These are phyloP conservation scores for Verruconis gallopava DNA, from an alignment of 2,329 filamentous ascomycete species.

Conservation along the genomic window DNA sequence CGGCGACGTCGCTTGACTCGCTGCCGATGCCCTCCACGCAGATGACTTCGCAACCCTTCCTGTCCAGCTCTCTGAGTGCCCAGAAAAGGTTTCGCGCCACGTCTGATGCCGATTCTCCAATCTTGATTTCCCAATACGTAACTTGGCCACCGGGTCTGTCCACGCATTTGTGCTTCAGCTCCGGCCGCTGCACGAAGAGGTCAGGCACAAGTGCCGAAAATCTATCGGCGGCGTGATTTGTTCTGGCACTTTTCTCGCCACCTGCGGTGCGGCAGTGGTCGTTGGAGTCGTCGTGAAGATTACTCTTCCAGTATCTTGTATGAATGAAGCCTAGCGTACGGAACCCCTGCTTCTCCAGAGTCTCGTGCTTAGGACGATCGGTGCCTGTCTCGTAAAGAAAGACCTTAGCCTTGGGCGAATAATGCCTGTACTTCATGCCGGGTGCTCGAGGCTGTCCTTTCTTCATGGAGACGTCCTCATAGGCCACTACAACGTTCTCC, in stretches of 20 bases:
- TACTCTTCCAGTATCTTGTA: conserved; percentile 5
- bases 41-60: conserved; percentile 65
- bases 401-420: conserved; percentile 80
- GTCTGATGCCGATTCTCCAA: conserved; percentile 56
- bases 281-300: no score
- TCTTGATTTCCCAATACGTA: conserved; percentile 51
- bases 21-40: conserved; percentile 75
- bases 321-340: conserved; percentile 5
- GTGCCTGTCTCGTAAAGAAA: conserved; percentile 55
- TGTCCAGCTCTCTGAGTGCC: conserved; percentile 73
- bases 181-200: conserved; percentile 7
- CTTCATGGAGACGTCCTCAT: conserved; percentile 57
- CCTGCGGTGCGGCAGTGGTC: no score
- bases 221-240: neutral
- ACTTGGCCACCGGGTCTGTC: conserved; percentile 2
- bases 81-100: conserved; percentile 85
- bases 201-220: neutral
- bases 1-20: conserved; percentile 59
- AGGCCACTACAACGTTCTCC: conserved; percentile 64
- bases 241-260: neutral
- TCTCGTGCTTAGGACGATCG: neutral
- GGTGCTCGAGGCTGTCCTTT: conserved; percentile 57
- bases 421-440: conserved; percentile 99
- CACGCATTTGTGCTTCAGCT: neutral
- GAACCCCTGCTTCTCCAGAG: neutral